Percentiles rank a stretch among this genome's conserved stretches.
Conservation (phyloP, 2,329 filamentous ascomycete genomes). For the Cercospora zeae-maydis region DNA sequence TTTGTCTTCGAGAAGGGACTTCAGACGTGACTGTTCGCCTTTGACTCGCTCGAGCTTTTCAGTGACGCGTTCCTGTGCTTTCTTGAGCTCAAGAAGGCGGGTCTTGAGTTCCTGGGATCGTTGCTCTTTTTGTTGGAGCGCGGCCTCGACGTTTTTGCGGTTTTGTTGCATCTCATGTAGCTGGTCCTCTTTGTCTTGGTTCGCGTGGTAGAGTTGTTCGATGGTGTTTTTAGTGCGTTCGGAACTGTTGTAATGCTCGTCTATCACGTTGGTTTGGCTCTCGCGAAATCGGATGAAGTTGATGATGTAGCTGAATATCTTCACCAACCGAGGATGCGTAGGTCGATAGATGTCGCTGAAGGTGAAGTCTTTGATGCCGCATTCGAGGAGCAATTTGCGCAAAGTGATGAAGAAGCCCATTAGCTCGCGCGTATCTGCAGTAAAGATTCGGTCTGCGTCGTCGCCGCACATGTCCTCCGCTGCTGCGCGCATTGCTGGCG, state of each 20-base stretch:
- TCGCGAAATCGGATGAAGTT: constrained; percentile 98
- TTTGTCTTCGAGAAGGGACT: constrained; percentile 67
- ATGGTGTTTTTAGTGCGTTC: constrained; percentile 84
- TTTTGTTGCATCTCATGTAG: constrained; percentile 78
- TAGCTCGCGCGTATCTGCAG: constrained; percentile 82
- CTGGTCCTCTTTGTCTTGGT: constrained; percentile 78
- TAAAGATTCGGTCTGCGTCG: constrained; percentile 71
- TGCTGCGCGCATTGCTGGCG: constrained; percentile 90
- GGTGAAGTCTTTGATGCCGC: constrained; percentile 88
- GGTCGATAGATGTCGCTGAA: constrained; percentile 90
- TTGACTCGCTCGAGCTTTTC: constrained; percentile 80
- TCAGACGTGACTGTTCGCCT: constrained; percentile 72
- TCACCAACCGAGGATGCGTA: constrained; percentile 82
- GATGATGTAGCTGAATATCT: constrained; percentile 96
- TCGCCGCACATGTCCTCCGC: constrained; percentile 83
- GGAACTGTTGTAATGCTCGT: constrained; percentile 88
- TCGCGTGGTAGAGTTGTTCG: constrained; percentile 78
- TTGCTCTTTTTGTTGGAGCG: constrained; percentile 78
- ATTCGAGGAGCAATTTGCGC: constrained; percentile 73
- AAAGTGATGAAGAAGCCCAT: constrained; percentile 93
- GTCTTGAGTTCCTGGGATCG: constrained; percentile 85
- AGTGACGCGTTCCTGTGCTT: constrained; percentile 77
- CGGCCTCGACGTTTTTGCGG: constrained; percentile 72
- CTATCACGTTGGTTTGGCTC: constrained; percentile 82
- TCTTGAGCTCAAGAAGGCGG: constrained; percentile 72